These are phyloP conservation scores for Pyrenopolyporus hunteri DNA, from an alignment of 495 filamentous ascomycete genomes.

Conservation along the genomic window DNA sequence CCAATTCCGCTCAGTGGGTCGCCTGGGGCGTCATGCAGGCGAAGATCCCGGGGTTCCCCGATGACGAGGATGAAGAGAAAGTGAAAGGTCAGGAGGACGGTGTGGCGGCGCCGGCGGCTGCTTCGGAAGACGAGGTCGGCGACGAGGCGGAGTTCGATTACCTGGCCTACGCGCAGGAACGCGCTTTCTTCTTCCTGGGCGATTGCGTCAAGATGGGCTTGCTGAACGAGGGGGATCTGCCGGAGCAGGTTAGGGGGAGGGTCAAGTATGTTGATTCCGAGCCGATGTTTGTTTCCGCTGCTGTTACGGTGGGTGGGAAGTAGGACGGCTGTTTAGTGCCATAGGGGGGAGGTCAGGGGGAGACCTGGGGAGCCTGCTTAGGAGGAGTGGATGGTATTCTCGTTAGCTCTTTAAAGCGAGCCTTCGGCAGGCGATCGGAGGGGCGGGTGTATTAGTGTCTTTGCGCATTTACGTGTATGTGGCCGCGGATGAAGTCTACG, in stretches of 20 bases:
- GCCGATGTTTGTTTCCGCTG: not conserved
- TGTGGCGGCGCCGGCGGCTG: conserved; percentile 9
- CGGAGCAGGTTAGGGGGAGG: conserved; percentile 60
- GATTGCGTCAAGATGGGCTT: conserved; percentile 79
- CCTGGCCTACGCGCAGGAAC: conserved; percentile 85
- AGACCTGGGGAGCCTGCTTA: too few species aligned
- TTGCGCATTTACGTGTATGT: too few species aligned
- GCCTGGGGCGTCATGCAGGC: conserved; percentile 97
- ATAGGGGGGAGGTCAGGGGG: too few species aligned
- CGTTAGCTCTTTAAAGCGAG: too few species aligned
- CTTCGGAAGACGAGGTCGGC: conserved; percentile 54
- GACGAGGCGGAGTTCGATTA: conserved; percentile 80
- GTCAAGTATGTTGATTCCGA: conserved; percentile 64
- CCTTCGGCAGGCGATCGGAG: too few species aligned
- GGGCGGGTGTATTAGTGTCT: too few species aligned
- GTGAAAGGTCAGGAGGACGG: conserved; percentile 9
- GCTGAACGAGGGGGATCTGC: conserved; percentile 74
- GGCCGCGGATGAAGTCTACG: too few species aligned
- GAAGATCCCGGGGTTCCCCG: conserved; percentile 71
- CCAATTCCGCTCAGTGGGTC: conserved; percentile 89
- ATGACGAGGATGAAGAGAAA: too few species aligned
- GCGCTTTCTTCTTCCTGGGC: conserved; percentile 91
- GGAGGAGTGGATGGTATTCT: too few species aligned
- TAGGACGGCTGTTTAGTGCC: too few species aligned
- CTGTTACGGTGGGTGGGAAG: not conserved